Evolutionary conservation across 2,329 filamentous ascomycete genomes (phyloP), one percentile per base, ranked within the genome.

Genomic region (Pseudogymnoascus sp.): DNA sequence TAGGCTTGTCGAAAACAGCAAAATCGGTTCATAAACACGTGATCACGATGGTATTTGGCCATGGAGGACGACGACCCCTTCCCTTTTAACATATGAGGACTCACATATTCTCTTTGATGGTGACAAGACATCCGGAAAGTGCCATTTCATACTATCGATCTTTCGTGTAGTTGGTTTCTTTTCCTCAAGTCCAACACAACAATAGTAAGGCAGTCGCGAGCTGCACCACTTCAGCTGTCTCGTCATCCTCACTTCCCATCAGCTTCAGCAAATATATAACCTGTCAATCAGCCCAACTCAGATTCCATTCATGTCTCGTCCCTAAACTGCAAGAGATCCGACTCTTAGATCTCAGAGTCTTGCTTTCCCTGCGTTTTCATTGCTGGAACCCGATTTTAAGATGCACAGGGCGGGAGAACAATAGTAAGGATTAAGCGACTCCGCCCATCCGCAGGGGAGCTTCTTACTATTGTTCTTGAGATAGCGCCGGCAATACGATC

Each of bases 391-490:
- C n/a, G 43, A 32, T 30, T 32, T 30, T 18, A 25, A 54, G 30
- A 54, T 32, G 43, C 43, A 54, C 43, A 54, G 43, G 43, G 43
- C 43, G 43, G 1, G 25, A 54, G 43, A 54, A 54, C 43, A 54
- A 54, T 54, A 32, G 43, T 54, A 54, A 50, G 43, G 25, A 54
- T 54, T 54, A 54, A 54, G 43, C 43, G 43, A 54, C 25, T 11
- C 28, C n/a, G 25, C 43, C 7, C 43, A 32, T 32, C 43, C 25
- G 8, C 43, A 28, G 43, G 25, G 32, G 32, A 50, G 25, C 43
- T 50, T 50, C 43, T 50, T 50, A 50, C 43, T 50, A 50, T 50
- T 50, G 43, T 50, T 50, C 43, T 50, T 11, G 43, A 50, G 43
- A 50, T 50, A 54, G 43, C 43, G 43, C 43, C 43, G 43, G 43